Evolutionary conservation across 352 stramenopile species (phyloP), one percentile per base, ranked within the genome.

Genomic region (Pythium chondricola): DNA sequence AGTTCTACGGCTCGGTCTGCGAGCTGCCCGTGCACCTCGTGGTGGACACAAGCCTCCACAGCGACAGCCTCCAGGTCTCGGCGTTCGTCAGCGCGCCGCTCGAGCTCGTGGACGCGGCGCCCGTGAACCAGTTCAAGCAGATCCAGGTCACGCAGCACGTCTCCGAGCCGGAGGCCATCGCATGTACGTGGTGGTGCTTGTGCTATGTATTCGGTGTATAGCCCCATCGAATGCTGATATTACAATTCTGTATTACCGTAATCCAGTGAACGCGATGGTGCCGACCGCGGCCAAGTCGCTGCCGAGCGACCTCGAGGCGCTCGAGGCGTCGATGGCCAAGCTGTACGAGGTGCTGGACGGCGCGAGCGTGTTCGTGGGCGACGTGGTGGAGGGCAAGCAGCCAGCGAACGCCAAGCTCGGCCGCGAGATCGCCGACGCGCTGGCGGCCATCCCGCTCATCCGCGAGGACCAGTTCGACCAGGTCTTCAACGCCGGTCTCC

Each of bases 1-100:
- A 98, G 58, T 99, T 98, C 69, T 99, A 98, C 77, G 86, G 88
- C 48, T 84, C 79, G 35, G 90, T 98, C 61, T 97, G 92, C 46
- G 78, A 91, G 49, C 71, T 87, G 61, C 85, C 88, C 22, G 83
- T 97, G 53, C 96, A 99, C 76, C 61, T 99, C 22, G 92, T 98
- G 13, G 79, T 98, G 5, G 94, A 98, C 69, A 98, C 95, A 37
- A 80, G 72, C 48, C 67, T 98, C 27, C 20, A 63, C 9, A 56
- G 62, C 21, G 73, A 92, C 69, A 61, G 85, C 42, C 74, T 99
- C 30, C 69, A 88, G 45, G 72, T 98, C 20, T 82, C 90, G 39
- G 95, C 88, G 9, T 99, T 97, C 61, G 81, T 96, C 18, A 89
- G 73, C 43, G 79, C 88, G 22, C 82, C 90, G 16, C 70, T 98